phyloP scores from a whole-genome alignment of 2,329 filamentous ascomycete species.

The Myrmaecium sp. region DNA sequence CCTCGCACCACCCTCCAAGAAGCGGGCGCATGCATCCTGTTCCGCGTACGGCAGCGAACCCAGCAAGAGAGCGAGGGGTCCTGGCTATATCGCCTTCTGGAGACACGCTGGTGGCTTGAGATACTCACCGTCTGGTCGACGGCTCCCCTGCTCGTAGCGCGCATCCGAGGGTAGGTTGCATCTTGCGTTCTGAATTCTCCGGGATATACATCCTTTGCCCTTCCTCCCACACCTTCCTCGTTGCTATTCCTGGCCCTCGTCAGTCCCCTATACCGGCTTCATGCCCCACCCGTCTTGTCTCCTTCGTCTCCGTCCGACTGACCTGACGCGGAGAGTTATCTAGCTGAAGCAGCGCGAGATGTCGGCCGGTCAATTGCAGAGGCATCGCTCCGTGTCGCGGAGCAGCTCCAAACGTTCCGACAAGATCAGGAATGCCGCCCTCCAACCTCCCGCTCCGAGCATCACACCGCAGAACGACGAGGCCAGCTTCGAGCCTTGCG shows the following conservation, averaged over 20 bases:
- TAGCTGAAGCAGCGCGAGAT: constrained; percentile 16
- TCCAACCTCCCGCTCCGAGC: constrained; percentile 22
- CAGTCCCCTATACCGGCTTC: constrained; percentile 7
- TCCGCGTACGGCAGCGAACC: constrained; percentile 16
- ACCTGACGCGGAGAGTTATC: constrained; percentile 5
- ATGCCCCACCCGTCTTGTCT: constrained; percentile 8
- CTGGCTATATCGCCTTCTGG: constrained; percentile 19
- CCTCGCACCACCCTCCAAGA: constrained; percentile 10
- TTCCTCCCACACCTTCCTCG: constrained; percentile 8
- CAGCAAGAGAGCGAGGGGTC: constrained; percentile 20
- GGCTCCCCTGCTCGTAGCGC: constrained; percentile 15
- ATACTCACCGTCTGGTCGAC: constrained; percentile 6
- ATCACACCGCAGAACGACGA: constrained; percentile 29
- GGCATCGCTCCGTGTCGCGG: constrained; percentile 25
- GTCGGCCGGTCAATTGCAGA: constrained; percentile 24
- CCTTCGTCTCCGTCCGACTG: constrained; percentile 14
- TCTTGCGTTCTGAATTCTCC: constrained; percentile 10
- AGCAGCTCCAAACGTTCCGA: constrained; percentile 18
- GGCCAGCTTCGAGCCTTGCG: constrained; percentile 62
- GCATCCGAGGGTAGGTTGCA: constrained; percentile 19
- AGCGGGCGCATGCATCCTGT: constrained; percentile 26
- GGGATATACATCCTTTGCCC: constrained; percentile 11
- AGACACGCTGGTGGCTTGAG: constrained; percentile 8
- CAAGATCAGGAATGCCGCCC: constrained; percentile 11
- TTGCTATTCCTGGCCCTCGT: constrained; percentile 7